Percentiles rank a stretch among this genome's conserved stretches.
These are phyloP conservation scores for Fusarium beomiforme DNA, from an alignment of 2,329 filamentous ascomycete species.

Conservation along the genomic window DNA sequence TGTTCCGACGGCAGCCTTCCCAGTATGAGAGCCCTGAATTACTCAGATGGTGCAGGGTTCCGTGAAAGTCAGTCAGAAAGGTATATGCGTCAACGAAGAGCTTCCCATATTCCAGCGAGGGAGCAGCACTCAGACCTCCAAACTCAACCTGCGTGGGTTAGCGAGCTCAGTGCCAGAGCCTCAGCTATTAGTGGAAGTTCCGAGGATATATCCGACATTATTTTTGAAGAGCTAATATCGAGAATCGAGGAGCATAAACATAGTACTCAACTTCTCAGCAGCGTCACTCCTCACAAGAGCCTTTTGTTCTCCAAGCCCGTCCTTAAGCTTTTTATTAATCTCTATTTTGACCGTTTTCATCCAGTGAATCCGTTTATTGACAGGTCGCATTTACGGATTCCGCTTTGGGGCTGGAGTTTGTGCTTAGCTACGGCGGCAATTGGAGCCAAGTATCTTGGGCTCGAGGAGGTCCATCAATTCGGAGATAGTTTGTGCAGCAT, in stretches of 20 bases:
- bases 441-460: not conserved
- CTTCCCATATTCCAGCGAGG: not conserved
- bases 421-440: not conserved
- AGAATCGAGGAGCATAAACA: too few relatives aligned
- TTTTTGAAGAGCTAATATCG: not conserved
- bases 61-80: not conserved
- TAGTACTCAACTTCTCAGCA: too few relatives aligned
- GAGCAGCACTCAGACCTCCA: not conserved
- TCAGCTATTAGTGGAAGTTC: fast-evolving
- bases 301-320: too few relatives aligned
- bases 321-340: not conserved
- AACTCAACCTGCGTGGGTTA: not conserved
- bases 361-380: not conserved
- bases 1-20: not conserved
- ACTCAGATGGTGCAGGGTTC: not conserved
- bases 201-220: not conserved
- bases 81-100: not conserved
- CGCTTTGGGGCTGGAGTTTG: not conserved
- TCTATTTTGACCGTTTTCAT: not conserved
- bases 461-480: not conserved
- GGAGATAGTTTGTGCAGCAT: not conserved
- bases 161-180: not conserved
- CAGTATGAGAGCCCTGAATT: not conserved
- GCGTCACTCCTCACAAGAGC: too few relatives aligned
- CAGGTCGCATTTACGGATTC: not conserved